These are phyloP conservation scores for Leptographium galeiforme DNA, from an alignment of 2,329 filamentous ascomycete genomes.

Conservation along the genomic window DNA sequence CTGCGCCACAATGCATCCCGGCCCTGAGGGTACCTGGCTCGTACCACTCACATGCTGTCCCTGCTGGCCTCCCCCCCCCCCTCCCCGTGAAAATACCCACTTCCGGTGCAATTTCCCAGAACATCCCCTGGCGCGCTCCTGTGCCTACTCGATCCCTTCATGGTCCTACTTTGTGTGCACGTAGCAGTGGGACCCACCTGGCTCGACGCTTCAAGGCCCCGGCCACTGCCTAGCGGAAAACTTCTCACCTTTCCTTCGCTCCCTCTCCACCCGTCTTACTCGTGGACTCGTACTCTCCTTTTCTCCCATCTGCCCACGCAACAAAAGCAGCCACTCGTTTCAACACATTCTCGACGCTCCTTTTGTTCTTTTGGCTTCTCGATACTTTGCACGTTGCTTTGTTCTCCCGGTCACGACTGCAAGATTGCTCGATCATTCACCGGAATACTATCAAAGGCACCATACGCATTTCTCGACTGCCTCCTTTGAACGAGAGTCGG, in stretches of 20 bases:
- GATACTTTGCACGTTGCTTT: neutral
- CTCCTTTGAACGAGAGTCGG: neutral
- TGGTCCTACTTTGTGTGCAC: neutral
- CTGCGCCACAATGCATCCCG: neutral
- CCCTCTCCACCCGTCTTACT: neutral
- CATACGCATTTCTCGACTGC: neutral
- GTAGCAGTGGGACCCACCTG: neutral
- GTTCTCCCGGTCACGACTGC: neutral
- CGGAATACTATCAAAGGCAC: neutral
- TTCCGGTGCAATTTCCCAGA: slow-evolving; percentile 5
- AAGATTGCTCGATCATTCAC: neutral
- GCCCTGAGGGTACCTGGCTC: neutral
- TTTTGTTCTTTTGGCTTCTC: neutral
- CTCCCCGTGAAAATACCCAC: neutral
- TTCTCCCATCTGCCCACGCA: neutral
- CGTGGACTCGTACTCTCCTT: neutral
- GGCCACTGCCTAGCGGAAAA: slow-evolving; percentile 1
- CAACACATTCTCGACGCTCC: neutral
- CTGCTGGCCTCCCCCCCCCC: neutral
- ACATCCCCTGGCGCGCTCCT: neutral
- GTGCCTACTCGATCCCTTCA: neutral
- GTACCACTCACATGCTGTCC: neutral
- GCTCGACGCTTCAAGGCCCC: neutral
- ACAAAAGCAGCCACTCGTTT: slow-evolving; percentile 3
- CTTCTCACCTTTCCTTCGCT: neutral